Percentiles rank a stretch among this genome's conserved stretches.
These are phyloP conservation scores for Miscanthus lutarioriparius DNA, from an alignment of 176 grass and related monocot species.

Conservation along the genomic window DNA sequence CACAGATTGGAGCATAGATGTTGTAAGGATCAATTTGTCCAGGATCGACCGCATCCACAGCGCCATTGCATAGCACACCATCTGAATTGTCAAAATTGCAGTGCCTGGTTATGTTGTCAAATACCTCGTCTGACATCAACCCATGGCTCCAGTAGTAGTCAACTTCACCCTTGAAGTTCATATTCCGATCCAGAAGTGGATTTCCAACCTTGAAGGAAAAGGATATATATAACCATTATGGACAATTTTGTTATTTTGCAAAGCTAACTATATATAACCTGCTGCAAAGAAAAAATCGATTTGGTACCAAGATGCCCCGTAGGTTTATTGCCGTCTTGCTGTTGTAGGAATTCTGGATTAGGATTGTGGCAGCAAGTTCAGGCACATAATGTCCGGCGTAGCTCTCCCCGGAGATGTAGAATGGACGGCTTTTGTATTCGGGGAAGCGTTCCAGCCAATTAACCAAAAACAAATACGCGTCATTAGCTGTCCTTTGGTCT, in stretches of 20 bases:
- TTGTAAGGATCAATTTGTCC: constrained; percentile 27
- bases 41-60: not conserved
- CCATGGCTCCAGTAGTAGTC: constrained; percentile 52
- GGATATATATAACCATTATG: too few relatives aligned
- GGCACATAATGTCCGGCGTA: constrained; percentile 56
- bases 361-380: constrained; percentile 39
- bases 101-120: constrained; percentile 36
- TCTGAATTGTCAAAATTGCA: constrained; percentile 23
- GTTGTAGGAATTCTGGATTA: constrained; percentile 40
- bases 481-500: constrained; percentile 37
- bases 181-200: constrained; percentile 22
- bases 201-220: constrained; percentile 46
- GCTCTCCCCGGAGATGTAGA: constrained; percentile 70
- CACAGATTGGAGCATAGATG: constrained; percentile 50
- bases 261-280: not conserved
- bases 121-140: constrained; percentile 39
- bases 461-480: constrained; percentile 34
- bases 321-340: constrained; percentile 41
- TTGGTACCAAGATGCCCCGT: constrained; percentile 35
- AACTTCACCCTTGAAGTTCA: not conserved
- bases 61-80: not conserved
- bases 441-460: constrained; percentile 55
- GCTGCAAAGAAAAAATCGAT: not conserved
- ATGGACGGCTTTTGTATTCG: constrained; percentile 39
- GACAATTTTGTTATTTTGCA: too few relatives aligned